A percentile compares a stretch with the other conserved stretches of the same genome.
Conservation (phyloP, 2,329 filamentous ascomycete species). For the Fusarium sambucinum region DNA sequence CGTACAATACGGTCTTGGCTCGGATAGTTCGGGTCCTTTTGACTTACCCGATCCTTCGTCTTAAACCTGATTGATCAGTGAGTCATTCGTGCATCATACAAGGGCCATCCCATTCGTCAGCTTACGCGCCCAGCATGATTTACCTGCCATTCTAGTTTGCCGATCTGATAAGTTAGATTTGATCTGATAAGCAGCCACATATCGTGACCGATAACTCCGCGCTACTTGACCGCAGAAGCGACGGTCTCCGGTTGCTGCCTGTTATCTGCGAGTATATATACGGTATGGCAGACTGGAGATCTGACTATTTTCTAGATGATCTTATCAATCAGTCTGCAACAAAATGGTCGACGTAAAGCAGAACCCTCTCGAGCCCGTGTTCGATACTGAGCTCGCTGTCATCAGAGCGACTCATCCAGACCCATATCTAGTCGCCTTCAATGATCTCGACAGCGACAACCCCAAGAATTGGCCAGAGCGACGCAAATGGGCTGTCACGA, state of each 20-base stretch:
- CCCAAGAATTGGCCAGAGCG: constrained; percentile 55
- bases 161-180: constrained; percentile 29
- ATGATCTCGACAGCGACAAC: constrained; percentile 52
- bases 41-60: not conserved
- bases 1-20: not conserved
- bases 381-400: constrained; percentile 6
- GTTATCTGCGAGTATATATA: not conserved
- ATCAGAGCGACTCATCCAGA: constrained; percentile 4
- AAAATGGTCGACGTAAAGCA: constrained; percentile 10
- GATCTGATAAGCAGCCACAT: constrained; percentile 17
- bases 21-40: constrained; percentile 14
- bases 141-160: not conserved
- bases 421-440: constrained; percentile 47
- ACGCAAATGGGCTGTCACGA: constrained; percentile 63
- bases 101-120: not conserved
- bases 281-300: fast-evolving
- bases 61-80: not conserved
- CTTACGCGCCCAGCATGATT: not conserved
- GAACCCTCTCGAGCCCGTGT: not conserved
- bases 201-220: constrained; percentile 34
- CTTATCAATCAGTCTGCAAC: no score
- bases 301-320: not conserved
- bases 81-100: not conserved
- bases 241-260: not conserved
- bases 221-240: not conserved